Percentiles rank a stretch among this genome's conserved stretches.
phyloP scores from a whole-genome alignment of 768 basidiomycete genomes.

The Hypholoma fasciculare region DNA sequence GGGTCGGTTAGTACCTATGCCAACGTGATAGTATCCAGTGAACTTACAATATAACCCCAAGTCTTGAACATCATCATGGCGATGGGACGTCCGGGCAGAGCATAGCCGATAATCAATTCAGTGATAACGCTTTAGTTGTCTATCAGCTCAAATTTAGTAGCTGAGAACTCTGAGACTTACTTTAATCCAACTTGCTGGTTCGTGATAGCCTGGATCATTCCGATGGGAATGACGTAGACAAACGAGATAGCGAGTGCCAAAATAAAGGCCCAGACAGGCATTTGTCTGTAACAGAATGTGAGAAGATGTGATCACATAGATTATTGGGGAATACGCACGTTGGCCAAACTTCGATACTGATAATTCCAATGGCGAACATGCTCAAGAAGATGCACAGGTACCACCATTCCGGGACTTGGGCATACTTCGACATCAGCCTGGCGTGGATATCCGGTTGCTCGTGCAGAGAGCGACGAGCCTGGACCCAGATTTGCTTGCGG shows the following conservation, averaged over 20 bases:
- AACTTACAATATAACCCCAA: conserved; percentile 48
- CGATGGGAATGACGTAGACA: conserved; percentile 68
- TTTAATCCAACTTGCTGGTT: conserved; percentile 73
- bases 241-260: conserved; percentile 61
- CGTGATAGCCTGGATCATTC: conserved; percentile 67
- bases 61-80: conserved; percentile 76
- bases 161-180: conserved; percentile 20
- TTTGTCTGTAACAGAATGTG: conserved; percentile 35
- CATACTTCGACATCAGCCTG: conserved; percentile 72
- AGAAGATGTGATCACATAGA: conserved; percentile 21
- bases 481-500: conserved; percentile 72
- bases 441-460: conserved; percentile 86
- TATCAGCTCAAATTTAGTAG: neutral
- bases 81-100: conserved; percentile 65
- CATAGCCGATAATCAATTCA: conserved; percentile 78
- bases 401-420: conserved; percentile 83
- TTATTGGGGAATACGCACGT: conserved; percentile 22
- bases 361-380: conserved; percentile 66
- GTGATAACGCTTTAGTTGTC: conserved; percentile 56
- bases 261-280: conserved; percentile 48
- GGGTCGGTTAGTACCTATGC: neutral
- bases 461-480: conserved; percentile 62
- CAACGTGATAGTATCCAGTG: neutral
- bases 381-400: conserved; percentile 61
- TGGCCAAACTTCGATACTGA: conserved; percentile 68